Conservation (phyloP, 176 grass and related monocot species). For the Raddia guianensis region DNA sequence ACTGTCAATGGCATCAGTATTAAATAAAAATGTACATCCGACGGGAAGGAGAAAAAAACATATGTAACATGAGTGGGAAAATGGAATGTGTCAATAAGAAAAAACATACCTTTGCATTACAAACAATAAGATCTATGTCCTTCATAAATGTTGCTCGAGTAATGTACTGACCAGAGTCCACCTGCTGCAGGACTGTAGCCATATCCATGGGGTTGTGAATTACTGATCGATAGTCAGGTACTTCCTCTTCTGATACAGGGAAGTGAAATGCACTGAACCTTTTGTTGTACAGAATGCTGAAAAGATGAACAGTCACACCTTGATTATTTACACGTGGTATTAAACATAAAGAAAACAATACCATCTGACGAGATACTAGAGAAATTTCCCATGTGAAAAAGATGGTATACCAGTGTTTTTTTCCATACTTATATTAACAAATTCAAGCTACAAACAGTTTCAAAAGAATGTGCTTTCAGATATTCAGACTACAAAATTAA, state of each 20-base stretch:
- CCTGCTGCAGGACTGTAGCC: conserved; percentile 85
- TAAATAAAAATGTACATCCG: not conserved
- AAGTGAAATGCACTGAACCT: conserved; percentile 89
- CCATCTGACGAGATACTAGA: conserved; percentile 3
- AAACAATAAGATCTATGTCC: conserved; percentile 92
- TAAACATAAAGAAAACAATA: conserved; percentile 17
- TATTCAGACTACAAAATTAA: conserved; percentile 1
- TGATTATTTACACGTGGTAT: conserved; percentile 40
- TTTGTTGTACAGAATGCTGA: conserved; percentile 92
- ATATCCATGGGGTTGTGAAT: conserved; percentile 97
- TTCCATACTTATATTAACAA: conserved; percentile 11
- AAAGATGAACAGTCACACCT: conserved; percentile 40
- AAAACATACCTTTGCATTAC: conserved; percentile 82
- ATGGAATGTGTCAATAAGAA: conserved; percentile 31
- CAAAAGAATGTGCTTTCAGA: conserved; percentile 13
- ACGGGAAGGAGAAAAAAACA: conserved; percentile 3
- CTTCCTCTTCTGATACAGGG: conserved; percentile 92
- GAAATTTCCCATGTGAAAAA: not conserved
- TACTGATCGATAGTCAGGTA: conserved; percentile 78
- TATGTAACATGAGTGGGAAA: conserved; percentile 21
- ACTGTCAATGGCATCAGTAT: not conserved
- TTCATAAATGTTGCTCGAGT: conserved; percentile 65
- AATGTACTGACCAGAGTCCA: conserved; percentile 84
- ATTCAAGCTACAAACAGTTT: not conserved
- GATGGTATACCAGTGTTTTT: not conserved